Conservation (phyloP, 768 basidiomycete genomes). For the Tricholoma sp. region DNA sequence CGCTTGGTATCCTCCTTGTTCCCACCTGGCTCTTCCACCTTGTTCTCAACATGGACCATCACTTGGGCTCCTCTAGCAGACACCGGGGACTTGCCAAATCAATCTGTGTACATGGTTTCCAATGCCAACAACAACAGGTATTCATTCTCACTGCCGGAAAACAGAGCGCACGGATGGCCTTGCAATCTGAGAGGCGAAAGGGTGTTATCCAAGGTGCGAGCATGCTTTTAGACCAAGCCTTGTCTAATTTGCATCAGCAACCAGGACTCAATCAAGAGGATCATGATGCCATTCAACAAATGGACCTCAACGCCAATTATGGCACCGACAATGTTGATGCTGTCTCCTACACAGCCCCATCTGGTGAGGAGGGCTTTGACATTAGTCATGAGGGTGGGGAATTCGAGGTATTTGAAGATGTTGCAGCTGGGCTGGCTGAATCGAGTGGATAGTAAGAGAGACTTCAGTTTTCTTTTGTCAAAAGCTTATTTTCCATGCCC, state of each 20-base stretch:
- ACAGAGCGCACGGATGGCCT: neutral
- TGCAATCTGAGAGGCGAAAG: neutral
- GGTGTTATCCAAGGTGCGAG: neutral
- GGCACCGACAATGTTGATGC: slow-evolving; percentile 3
- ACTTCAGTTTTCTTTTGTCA: neutral
- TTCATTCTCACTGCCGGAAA: neutral
- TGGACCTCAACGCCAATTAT: slow-evolving; percentile 2
- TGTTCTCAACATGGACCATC: neutral
- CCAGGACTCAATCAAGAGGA: neutral
- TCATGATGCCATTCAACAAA: neutral
- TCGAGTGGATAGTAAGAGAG: neutral
- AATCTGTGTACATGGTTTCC: neutral
- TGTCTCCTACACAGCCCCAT: no score
- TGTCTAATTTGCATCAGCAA: neutral
- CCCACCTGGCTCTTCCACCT: neutral
- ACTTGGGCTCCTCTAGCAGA: neutral
- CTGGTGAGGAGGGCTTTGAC: no score
- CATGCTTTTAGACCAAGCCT: neutral
- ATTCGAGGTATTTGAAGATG: no score
- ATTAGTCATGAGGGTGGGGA: no score
- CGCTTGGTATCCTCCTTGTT: no score
- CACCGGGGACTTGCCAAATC: neutral
- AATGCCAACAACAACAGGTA: neutral
- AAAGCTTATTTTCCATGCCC: neutral
- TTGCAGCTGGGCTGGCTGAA: no score